A percentile compares a stretch with the other conserved stretches of the same genome.
Evolutionary conservation across 2,329 filamentous ascomycete species (phyloP).

Genomic region (Scytalidium lignicola): DNA sequence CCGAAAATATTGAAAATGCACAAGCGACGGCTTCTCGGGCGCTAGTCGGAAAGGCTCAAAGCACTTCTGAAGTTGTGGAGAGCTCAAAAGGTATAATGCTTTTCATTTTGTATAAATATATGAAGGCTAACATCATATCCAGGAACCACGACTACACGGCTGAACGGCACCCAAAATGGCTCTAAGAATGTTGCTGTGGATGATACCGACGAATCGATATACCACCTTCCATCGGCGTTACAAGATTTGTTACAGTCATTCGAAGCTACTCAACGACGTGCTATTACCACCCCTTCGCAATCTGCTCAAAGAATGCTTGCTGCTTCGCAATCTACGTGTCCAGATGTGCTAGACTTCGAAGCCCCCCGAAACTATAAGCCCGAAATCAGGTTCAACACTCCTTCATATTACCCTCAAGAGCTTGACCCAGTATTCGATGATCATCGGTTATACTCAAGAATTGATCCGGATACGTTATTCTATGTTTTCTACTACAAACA

Average conservation of each 20-base stretch:
- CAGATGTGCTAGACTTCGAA: conserved; percentile 72
- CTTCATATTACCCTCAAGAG: conserved; percentile 85
- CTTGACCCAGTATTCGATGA: conserved; percentile 90
- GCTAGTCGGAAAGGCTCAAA: conserved; percentile 26
- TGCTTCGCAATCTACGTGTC: conserved; percentile 66
- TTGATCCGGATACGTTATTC: conserved; percentile 94
- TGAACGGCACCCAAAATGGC: conserved; percentile 50
- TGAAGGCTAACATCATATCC: conserved; percentile 13
- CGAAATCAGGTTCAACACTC: conserved; percentile 71
- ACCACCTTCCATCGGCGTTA: conserved; percentile 82
- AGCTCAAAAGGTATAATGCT: conserved; percentile 38
- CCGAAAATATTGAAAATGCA: conserved; percentile 37
- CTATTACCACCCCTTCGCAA: conserved; percentile 45
- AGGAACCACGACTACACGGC: conserved; percentile 28
- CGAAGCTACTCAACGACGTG: conserved; percentile 72
- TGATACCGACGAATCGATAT: conserved; percentile 72
- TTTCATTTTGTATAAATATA: conserved; percentile 6
- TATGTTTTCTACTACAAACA: conserved; percentile 99
- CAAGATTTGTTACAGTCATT: conserved; percentile 90
- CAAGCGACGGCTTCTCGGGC: conserved; percentile 18
- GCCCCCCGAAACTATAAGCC: conserved; percentile 80
- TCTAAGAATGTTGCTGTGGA: conserved; percentile 34
- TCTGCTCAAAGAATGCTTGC: conserved; percentile 70
- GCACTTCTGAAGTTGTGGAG: conserved; percentile 37
- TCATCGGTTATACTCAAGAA: conserved; percentile 76